Conservation (phyloP, 306 rosid genomes). For the Rosa chinensis region DNA sequence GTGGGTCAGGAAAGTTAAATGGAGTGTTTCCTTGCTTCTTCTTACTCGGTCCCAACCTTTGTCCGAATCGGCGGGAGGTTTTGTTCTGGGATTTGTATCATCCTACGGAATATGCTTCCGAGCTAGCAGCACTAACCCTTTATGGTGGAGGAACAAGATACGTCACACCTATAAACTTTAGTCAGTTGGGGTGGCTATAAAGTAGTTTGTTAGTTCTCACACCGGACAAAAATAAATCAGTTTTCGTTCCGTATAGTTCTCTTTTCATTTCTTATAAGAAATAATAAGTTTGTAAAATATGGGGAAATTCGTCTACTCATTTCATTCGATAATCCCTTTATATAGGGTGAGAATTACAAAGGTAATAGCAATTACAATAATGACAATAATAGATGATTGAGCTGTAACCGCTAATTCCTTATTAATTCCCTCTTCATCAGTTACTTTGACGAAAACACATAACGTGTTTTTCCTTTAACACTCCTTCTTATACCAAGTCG, state of each 20-base stretch:
- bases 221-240: not conserved
- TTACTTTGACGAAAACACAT: too few relatives aligned
- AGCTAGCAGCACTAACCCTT: slow-evolving; percentile 15
- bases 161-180: slow-evolving; percentile 12
- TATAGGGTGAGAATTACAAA: too few relatives aligned
- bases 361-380: too few relatives aligned
- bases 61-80: not conserved
- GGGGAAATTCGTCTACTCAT: too few relatives aligned
- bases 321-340: too few relatives aligned
- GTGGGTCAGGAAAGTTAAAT: slow-evolving; percentile 4
- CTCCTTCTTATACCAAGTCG: too few relatives aligned
- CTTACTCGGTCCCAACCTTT: not conserved
- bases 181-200: slow-evolving; percentile 10
- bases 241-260: not conserved
- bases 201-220: not conserved
- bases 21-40: not conserved
- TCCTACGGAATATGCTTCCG: slow-evolving; percentile 12
- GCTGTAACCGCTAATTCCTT: too few relatives aligned
- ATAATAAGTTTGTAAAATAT: too few relatives aligned
- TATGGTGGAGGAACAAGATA: slow-evolving; percentile 10
- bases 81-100: slow-evolving; percentile 15
- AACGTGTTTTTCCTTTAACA: too few relatives aligned
- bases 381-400: too few relatives aligned
- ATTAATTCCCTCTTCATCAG: too few relatives aligned
- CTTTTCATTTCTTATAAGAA: too few relatives aligned